Evolutionary conservation across 169 alveolate genomes (phyloP).

Genomic region (Plasmodium knowlesi): DNA sequence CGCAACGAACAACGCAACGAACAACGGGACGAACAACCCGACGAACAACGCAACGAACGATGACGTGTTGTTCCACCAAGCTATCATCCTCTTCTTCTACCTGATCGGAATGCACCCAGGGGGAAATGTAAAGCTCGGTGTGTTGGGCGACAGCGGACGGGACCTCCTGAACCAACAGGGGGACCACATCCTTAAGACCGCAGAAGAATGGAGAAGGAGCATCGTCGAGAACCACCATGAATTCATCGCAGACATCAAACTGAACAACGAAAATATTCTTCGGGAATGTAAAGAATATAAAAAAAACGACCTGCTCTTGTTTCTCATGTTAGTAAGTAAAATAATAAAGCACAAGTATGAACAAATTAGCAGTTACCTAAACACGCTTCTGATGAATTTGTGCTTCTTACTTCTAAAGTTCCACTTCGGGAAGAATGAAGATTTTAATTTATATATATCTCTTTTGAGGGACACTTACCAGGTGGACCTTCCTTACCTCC

Average conservation of each 20-base stretch:
- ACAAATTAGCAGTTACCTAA: constrained; percentile 9
- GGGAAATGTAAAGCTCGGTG: neutral
- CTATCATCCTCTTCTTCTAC: neutral
- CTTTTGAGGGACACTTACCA: neutral
- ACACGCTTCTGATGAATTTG: constrained; percentile 18
- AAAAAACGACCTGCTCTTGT: constrained; percentile 17
- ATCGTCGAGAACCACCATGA: neutral
- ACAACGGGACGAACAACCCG: neutral
- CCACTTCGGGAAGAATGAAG: neutral
- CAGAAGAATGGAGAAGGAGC: constrained; percentile 32
- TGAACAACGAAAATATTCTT: constrained; percentile 19
- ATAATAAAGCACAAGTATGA: constrained; percentile 45
- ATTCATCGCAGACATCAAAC: neutral
- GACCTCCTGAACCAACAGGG: neutral
- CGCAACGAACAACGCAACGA: neutral
- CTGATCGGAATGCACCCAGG: neutral
- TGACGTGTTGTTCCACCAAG: neutral
- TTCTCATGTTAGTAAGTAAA: constrained; percentile 35
- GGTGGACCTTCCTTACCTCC: neutral
- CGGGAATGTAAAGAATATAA: constrained; percentile 15
- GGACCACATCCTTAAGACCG: neutral
- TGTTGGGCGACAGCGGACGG: neutral
- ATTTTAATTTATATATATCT: neutral
- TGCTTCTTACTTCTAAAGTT: constrained; percentile 11
- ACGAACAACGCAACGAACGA: neutral